phyloP scores from a whole-genome alignment of 2,329 filamentous ascomycete genomes.

The Sporothrix humicola region DNA sequence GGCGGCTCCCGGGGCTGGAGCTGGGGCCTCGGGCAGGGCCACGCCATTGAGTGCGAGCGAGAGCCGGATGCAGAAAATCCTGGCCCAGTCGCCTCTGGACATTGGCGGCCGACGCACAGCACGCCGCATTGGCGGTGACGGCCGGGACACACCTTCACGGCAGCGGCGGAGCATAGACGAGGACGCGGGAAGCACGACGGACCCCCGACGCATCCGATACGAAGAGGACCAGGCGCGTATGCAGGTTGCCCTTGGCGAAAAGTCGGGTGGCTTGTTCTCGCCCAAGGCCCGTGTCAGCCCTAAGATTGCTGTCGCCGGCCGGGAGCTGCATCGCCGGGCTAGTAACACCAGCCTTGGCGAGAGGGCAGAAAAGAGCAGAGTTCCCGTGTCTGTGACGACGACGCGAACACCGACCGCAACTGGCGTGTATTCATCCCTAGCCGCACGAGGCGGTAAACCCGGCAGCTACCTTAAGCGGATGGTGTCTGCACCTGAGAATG shows the following conservation, averaged over 20 bases:
- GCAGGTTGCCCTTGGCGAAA: constrained; percentile 40
- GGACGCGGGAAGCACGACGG: constrained; percentile 38
- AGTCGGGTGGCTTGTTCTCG: constrained; percentile 45
- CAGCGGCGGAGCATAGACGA: background rate
- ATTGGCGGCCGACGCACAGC: constrained; percentile 38
- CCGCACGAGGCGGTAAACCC: constrained; percentile 16
- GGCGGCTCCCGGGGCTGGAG: background rate
- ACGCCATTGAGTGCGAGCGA: constrained; percentile 33
- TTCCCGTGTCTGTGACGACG: constrained; percentile 29
- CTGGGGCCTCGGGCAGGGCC: background rate
- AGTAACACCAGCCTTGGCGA: constrained; percentile 46
- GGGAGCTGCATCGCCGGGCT: constrained; percentile 45
- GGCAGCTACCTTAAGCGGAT: constrained; percentile 33
- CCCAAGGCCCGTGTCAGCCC: constrained; percentile 44
- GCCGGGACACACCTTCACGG: background rate
- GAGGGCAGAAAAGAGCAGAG: constrained; percentile 38
- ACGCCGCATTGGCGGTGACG: constrained; percentile 34
- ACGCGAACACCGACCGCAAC: background rate
- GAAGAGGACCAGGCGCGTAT: constrained; percentile 41
- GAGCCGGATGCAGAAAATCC: constrained; percentile 38
- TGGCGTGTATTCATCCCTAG: background rate
- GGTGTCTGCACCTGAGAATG: constrained; percentile 28
- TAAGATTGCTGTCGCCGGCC: constrained; percentile 48
- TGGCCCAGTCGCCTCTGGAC: constrained; percentile 40
- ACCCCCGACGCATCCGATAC: constrained; percentile 41